A percentile compares a stretch with the other conserved stretches of the same genome.
phyloP scores from a whole-genome alignment of 805 yeast species.

The Metschnikowia picachoensis region DNA sequence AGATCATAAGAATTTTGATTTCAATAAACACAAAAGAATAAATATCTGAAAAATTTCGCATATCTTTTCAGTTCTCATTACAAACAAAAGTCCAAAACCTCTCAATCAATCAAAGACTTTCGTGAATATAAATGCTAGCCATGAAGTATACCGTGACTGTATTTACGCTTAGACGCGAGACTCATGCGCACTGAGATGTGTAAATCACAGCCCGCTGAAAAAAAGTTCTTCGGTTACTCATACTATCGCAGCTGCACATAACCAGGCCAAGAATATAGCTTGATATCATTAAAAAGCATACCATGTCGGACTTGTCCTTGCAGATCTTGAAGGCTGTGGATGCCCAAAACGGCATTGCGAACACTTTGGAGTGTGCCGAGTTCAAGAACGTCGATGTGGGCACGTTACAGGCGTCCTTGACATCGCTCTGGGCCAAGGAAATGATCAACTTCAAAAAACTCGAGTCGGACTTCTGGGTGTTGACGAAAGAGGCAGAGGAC shows the following conservation, averaged over 20 bases:
- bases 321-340: constrained; percentile 62
- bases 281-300: not conserved
- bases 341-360: constrained; percentile 52
- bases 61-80: too few species aligned
- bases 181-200: constrained; percentile 5
- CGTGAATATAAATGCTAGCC: too few species aligned
- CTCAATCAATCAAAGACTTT: too few species aligned
- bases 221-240: constrained; percentile 13
- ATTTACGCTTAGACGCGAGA: too few species aligned
- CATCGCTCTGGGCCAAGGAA: constrained; percentile 77
- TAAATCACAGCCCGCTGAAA: constrained; percentile 12
- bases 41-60: too few species aligned
- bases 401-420: constrained; percentile 74
- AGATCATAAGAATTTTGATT: too few species aligned
- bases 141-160: too few species aligned
- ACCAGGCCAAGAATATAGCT: not conserved
- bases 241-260: not conserved
- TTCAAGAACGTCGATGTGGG: constrained; percentile 67
- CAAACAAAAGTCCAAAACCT: too few species aligned
- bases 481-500: constrained; percentile 79
- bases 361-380: constrained; percentile 52
- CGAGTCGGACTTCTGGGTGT: constrained; percentile 71
- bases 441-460: constrained; percentile 72
- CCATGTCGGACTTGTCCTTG: constrained; percentile 68
- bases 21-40: too few species aligned